A percentile compares a stretch with the other conserved stretches of the same genome.
Evolutionary conservation across 805 yeast genomes (phyloP).

Genomic region (Sungouiella thailandica): DNA sequence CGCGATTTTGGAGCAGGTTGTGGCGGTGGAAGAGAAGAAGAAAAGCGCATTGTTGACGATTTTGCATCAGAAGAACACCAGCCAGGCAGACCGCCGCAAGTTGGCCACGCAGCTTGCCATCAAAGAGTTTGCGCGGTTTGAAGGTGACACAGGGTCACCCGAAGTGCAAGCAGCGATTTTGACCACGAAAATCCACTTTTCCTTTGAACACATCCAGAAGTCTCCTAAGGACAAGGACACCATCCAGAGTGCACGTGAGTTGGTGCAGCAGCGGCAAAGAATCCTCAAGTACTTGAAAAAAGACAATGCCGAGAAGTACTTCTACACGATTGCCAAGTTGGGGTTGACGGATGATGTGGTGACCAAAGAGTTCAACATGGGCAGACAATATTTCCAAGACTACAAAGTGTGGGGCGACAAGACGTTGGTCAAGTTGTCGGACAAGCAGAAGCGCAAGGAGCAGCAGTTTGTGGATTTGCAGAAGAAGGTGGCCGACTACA

Average conservation of each 20-base stretch:
- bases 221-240: constrained; percentile 70
- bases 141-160: constrained; percentile 91
- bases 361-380: constrained; percentile 75
- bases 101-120: constrained; percentile 62
- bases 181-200: constrained; percentile 73
- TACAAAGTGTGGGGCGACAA: constrained; percentile 75
- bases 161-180: constrained; percentile 94
- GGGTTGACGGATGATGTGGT: constrained; percentile 82
- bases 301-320: constrained; percentile 76
- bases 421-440: constrained; percentile 48
- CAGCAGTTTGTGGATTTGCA: constrained; percentile 27
- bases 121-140: constrained; percentile 73
- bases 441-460: constrained; percentile 28
- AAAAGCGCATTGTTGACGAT: constrained; percentile 68
- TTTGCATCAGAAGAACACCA: constrained; percentile 67
- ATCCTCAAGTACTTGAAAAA: constrained; percentile 77
- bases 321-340: constrained; percentile 77
- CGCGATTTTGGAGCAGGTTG: constrained; percentile 23
- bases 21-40: constrained; percentile 45
- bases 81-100: constrained; percentile 50
- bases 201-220: constrained; percentile 64
- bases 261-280: constrained; percentile 86
- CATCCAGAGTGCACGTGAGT: constrained; percentile 67
- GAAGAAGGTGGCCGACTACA: constrained; percentile 36
- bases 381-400: constrained; percentile 71